Conservation (phyloP, 192 early-diverging fungal genomes). For the Allomyces macrogynus region DNA sequence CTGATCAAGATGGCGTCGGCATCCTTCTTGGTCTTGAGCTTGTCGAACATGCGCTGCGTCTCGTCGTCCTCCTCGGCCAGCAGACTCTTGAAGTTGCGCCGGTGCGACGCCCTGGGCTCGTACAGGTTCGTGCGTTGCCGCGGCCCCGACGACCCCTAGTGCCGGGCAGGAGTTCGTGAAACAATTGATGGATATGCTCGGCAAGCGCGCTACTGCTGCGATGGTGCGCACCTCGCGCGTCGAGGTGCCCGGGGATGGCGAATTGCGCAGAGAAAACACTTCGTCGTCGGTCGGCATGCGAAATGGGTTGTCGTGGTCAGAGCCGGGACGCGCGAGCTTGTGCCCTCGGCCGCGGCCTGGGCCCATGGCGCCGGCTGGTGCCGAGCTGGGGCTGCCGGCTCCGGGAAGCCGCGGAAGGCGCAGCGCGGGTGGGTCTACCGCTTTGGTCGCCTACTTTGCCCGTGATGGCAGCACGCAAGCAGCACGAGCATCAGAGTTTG, state of each 20-base stretch:
- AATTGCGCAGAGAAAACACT: slow-evolving; percentile 20
- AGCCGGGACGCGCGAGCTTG: too few relatives aligned
- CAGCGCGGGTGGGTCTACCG: too few relatives aligned
- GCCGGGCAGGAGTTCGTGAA: not conserved
- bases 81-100: slow-evolving; percentile 29
- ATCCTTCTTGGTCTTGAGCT: slow-evolving; percentile 22
- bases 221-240: not conserved
- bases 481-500: too few relatives aligned
- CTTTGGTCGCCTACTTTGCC: too few relatives aligned
- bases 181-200: not conserved
- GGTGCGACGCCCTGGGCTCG: slow-evolving; percentile 21
- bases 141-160: not conserved
- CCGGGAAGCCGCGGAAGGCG: too few relatives aligned
- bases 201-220: not conserved
- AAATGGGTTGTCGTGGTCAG: slow-evolving; percentile 18
- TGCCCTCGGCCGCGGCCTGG: too few relatives aligned
- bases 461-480: too few relatives aligned
- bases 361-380: too few relatives aligned
- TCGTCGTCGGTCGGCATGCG: slow-evolving; percentile 32
- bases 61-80: slow-evolving; percentile 32
- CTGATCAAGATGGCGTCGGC: slow-evolving; percentile 25
- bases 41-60: slow-evolving; percentile 16
- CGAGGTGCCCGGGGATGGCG: not conserved
- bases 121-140: slow-evolving; percentile 18
- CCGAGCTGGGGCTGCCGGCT: too few relatives aligned